A percentile compares a stretch with the other conserved stretches of the same genome.
phyloP scores from a whole-genome alignment of 148 eudicot species.

The Rhododendron molle region DNA sequence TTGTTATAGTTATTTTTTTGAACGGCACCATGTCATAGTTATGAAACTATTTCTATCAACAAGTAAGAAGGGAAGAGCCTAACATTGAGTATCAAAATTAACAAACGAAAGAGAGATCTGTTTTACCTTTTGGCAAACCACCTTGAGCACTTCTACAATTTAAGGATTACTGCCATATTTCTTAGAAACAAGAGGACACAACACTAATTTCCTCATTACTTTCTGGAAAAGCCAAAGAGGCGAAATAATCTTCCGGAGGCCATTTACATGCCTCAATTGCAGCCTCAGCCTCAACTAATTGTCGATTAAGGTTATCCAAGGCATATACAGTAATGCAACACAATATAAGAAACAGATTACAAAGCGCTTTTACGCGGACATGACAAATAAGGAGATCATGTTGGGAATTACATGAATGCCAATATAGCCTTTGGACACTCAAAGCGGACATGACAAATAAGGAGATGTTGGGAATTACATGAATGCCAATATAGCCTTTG shows the following conservation, averaged over 20 bases:
- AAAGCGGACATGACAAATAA: background rate
- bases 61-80: background rate
- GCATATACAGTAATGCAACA: slow-evolving; percentile 15
- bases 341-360: background rate
- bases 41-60: background rate
- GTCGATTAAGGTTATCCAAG: slow-evolving; percentile 41
- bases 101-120: background rate
- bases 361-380: background rate
- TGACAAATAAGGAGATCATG: background rate
- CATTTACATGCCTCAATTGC: too few species aligned
- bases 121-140: background rate
- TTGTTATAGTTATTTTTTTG: too few species aligned
- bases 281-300: slow-evolving; percentile 31
- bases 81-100: background rate
- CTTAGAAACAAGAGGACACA: background rate
- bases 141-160: background rate
- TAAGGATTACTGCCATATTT: background rate
- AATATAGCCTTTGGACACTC: slow-evolving; percentile 17
- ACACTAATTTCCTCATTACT: slow-evolving; percentile 57
- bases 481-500: background rate
- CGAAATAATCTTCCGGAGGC: too few species aligned
- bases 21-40: too few species aligned
- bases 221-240: slow-evolving; percentile 35
- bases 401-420: background rate
- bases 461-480: background rate